phyloP scores from a whole-genome alignment of 257 asterid species.

The Craterostigma plantagineum region DNA sequence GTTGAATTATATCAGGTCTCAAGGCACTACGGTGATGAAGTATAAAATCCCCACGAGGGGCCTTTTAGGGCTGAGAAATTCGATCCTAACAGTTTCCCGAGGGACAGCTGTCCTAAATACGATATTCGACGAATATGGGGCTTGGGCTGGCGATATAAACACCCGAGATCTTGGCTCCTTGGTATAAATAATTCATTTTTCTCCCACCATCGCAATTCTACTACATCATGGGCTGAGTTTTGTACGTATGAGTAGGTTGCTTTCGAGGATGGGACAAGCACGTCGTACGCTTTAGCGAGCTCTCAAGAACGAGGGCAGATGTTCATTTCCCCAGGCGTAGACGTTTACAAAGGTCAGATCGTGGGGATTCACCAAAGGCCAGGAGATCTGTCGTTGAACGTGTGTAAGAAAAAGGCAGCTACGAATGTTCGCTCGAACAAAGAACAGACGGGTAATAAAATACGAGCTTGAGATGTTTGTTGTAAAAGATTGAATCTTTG shows the following conservation, averaged over 20 bases:
- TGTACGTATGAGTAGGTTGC: conserved; percentile 37
- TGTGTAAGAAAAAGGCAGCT: conserved; percentile 95
- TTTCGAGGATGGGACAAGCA: conserved; percentile 76
- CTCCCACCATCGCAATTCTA: background rate
- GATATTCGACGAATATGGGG: conserved; percentile 73
- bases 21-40: conserved; percentile 62
- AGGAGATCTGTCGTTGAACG: conserved; percentile 83
- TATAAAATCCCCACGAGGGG: conserved; percentile 94
- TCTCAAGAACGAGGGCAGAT: conserved; percentile 92
- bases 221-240: background rate
- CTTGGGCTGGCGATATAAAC: conserved; percentile 91
- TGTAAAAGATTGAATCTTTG: no score
- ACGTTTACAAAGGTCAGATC: conserved; percentile 90
- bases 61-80: conserved; percentile 79
- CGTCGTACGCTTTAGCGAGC: conserved; percentile 79
- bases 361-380: conserved; percentile 95
- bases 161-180: conserved; percentile 94
- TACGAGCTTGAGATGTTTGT: no score
- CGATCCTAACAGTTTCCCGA: conserved; percentile 82
- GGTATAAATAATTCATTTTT: conserved; percentile 34
- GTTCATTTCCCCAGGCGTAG: conserved; percentile 74
- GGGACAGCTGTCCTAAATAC: conserved; percentile 95
- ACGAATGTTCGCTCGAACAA: conserved; percentile 88
- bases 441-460: conserved; percentile 50
- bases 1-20: conserved; percentile 28